phyloP scores from a whole-genome alignment of 2,329 filamentous ascomycete genomes.

The Claviceps sp. region DNA sequence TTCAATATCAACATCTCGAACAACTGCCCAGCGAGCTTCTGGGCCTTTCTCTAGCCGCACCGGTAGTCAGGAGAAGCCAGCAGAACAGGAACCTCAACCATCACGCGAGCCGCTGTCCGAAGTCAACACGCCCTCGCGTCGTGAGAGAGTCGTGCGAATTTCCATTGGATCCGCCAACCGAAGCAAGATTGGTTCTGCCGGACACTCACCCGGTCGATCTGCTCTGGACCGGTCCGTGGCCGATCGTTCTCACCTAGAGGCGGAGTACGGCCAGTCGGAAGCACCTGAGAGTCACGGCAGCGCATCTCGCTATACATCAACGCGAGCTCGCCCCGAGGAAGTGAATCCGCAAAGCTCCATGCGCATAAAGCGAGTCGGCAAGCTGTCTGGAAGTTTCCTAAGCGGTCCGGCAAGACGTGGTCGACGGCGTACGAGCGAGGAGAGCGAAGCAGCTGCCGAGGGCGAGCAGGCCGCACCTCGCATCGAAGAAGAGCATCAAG shows the following conservation, averaged over 20 bases:
- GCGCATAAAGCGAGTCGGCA: conserved; percentile 63
- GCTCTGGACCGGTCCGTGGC: conserved; percentile 19
- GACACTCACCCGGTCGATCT: conserved; percentile 23
- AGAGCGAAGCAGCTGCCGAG: conserved; percentile 34
- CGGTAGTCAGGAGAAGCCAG: conserved; percentile 26
- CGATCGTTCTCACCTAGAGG: conserved; percentile 24
- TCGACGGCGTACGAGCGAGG: conserved; percentile 53
- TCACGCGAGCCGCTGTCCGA: conserved; percentile 24
- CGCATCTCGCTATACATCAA: conserved; percentile 38
- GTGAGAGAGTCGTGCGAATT: conserved; percentile 41
- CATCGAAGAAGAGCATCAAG: conserved; percentile 30
- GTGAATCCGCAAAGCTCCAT: conserved; percentile 61
- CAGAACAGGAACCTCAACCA: conserved; percentile 23
- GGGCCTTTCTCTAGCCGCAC: conserved; percentile 23
- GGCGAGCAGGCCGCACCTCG: conserved; percentile 25
- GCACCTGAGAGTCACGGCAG: conserved; percentile 40
- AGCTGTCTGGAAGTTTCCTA: conserved; percentile 62
- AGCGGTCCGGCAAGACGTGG: conserved; percentile 70
- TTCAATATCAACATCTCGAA: conserved; percentile 36
- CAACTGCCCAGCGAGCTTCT: conserved; percentile 14
- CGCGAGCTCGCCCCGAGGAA: conserved; percentile 43
- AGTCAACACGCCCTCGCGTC: conserved; percentile 41
- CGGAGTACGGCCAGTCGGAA: conserved; percentile 33
- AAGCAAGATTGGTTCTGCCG: conserved; percentile 23
- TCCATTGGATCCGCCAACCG: conserved; percentile 33